These are phyloP conservation scores for Aphelidium insulamus DNA, from an alignment of 371 early-diverging fungal species.

Conservation along the genomic window DNA sequence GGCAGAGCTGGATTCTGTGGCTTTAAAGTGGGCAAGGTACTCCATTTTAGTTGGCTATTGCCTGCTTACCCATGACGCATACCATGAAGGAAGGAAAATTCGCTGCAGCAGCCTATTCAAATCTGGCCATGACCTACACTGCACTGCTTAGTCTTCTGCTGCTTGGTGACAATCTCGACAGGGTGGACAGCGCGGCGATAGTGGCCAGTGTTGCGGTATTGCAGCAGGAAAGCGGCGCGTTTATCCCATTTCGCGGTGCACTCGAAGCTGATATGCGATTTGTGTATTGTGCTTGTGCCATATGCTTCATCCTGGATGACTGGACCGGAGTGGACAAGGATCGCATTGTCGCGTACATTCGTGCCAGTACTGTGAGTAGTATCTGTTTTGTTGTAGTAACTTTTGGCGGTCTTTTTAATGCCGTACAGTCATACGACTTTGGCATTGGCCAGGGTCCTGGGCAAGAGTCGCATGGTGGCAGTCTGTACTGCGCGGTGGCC, in stretches of 20 bases:
- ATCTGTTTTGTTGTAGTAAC: background rate
- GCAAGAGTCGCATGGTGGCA: constrained; percentile 83
- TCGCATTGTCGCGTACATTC: constrained; percentile 34
- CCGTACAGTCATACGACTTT: constrained; percentile 38
- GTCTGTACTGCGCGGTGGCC: constrained; percentile 73
- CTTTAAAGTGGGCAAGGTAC: background rate
- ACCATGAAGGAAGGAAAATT: constrained; percentile 15
- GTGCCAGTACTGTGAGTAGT: constrained; percentile 17
- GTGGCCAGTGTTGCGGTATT: constrained; percentile 23
- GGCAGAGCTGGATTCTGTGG: background rate
- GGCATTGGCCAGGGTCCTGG: constrained; percentile 55
- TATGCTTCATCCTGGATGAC: constrained; percentile 61
- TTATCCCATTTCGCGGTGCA: constrained; percentile 33
- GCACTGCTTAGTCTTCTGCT: constrained; percentile 50
- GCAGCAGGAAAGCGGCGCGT: constrained; percentile 58
- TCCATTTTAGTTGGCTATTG: background rate
- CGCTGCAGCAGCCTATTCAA: constrained; percentile 29
- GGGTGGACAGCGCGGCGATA: constrained; percentile 52
- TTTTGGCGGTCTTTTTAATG: background rate
- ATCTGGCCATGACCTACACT: constrained; percentile 80
- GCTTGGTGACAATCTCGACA: constrained; percentile 67
- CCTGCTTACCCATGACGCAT: constrained; percentile 2
- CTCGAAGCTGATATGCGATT: constrained; percentile 72
- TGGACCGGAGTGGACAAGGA: constrained; percentile 55
- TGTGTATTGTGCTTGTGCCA: constrained; percentile 65